These are phyloP conservation scores for Paspalum vaginatum DNA, from an alignment of 176 grass and related monocot species.

Conservation along the genomic window DNA sequence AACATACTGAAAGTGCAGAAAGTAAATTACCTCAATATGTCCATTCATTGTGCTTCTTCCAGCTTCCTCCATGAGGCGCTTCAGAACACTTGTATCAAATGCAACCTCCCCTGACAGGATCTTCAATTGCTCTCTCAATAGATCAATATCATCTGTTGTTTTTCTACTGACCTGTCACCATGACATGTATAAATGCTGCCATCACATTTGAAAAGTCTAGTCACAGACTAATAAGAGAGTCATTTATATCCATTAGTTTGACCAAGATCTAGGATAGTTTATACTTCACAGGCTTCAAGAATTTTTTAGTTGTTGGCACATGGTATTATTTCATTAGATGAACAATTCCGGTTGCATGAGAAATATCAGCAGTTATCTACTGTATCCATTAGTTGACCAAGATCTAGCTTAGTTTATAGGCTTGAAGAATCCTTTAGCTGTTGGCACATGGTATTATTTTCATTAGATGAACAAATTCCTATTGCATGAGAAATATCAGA, in stretches of 20 bases:
- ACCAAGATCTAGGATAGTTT: background rate
- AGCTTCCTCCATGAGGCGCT: slow-evolving; percentile 65
- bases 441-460: background rate
- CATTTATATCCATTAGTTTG: slow-evolving; percentile 11
- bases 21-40: slow-evolving; percentile 60
- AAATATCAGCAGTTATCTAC: background rate
- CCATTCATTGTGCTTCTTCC: slow-evolving; percentile 55
- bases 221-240: background rate
- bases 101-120: slow-evolving; percentile 85
- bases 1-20: slow-evolving; percentile 21
- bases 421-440: background rate
- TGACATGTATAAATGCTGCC: slow-evolving; percentile 35
- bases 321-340: slow-evolving; percentile 8
- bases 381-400: slow-evolving; percentile 6
- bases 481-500: background rate
- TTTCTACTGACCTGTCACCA: slow-evolving; percentile 54
- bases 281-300: background rate
- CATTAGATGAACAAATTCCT: background rate
- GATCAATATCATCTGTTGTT: slow-evolving; percentile 65
- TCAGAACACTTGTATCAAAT: slow-evolving; percentile 71
- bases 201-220: slow-evolving; percentile 24
- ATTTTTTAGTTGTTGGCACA: background rate
- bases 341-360: background rate
- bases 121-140: slow-evolving; percentile 75
- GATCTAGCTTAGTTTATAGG: background rate